Percentiles rank a stretch among this genome's conserved stretches.
phyloP scores from a whole-genome alignment of 2,329 filamentous ascomycete genomes.

The Clonostachys rosea region DNA sequence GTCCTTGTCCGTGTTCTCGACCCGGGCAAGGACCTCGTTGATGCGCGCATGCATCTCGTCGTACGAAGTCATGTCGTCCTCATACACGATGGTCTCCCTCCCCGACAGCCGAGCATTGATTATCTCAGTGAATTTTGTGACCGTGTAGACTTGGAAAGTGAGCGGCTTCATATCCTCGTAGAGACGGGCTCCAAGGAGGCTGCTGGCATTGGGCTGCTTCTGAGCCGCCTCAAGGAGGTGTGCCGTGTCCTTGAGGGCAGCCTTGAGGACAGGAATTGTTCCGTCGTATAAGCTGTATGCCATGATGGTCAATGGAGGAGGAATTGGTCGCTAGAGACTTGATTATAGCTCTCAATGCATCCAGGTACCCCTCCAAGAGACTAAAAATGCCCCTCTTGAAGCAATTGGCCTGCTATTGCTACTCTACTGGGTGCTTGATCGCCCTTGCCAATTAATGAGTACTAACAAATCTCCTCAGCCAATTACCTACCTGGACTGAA shows the following conservation, averaged over 20 bases:
- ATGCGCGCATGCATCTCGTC: slow-evolving; percentile 23
- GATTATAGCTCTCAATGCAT: too few relatives aligned
- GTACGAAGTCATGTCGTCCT: slow-evolving; percentile 17
- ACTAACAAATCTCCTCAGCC: too few relatives aligned
- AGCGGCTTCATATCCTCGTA: slow-evolving; percentile 30
- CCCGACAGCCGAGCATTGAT: slow-evolving; percentile 20
- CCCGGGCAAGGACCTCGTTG: slow-evolving; percentile 10
- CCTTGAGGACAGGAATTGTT: slow-evolving; percentile 17
- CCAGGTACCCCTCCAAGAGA: too few relatives aligned
- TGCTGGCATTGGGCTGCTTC: slow-evolving; percentile 16
- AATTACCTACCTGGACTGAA: too few relatives aligned
- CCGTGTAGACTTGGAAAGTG: slow-evolving; percentile 24
- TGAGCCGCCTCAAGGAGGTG: slow-evolving; percentile 21
- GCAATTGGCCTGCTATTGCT: too few relatives aligned
- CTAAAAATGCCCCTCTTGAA: too few relatives aligned
- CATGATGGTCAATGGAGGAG: slow-evolving; percentile 5
- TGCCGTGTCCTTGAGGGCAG: slow-evolving; percentile 14
- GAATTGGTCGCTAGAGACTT: too few relatives aligned
- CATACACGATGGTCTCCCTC: slow-evolving; percentile 9
- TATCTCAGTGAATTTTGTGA: slow-evolving; percentile 13
- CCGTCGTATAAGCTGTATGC: slow-evolving; percentile 23
- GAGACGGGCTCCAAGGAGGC: slow-evolving; percentile 18
- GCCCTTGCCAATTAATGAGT: too few relatives aligned
- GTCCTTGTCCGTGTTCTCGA: slow-evolving; percentile 21
- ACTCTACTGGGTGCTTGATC: too few relatives aligned